Evolutionary conservation across 2,329 filamentous ascomycete species (phyloP).

Genomic region (Periconia digitata): DNA sequence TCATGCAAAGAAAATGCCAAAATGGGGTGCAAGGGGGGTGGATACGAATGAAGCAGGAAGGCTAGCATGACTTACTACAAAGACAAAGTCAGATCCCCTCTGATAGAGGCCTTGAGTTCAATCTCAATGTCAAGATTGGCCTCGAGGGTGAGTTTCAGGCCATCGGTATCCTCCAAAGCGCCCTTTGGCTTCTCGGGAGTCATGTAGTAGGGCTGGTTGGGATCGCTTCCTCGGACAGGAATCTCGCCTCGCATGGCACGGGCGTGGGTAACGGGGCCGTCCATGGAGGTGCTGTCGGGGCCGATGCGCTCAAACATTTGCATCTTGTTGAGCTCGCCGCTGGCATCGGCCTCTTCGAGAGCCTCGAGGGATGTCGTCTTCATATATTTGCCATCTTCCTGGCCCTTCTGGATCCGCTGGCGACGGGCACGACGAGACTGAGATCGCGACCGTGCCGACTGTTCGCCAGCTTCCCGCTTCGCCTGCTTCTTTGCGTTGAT

Average conservation of each 20-base stretch:
- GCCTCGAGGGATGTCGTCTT: constrained; percentile 52
- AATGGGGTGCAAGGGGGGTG: neutral
- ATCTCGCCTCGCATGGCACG: constrained; percentile 58
- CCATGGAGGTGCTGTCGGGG: constrained; percentile 58
- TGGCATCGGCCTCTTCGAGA: constrained; percentile 55
- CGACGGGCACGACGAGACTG: constrained; percentile 51
- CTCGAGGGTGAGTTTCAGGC: constrained; percentile 71
- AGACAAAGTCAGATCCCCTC: constrained; percentile 78
- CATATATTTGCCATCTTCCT: constrained; percentile 55
- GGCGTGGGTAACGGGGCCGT: constrained; percentile 58
- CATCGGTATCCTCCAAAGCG: constrained; percentile 59
- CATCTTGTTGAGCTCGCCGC: constrained; percentile 51
- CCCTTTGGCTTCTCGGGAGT: constrained; percentile 46
- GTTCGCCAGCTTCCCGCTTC: constrained; percentile 40
- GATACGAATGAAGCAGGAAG: constrained; percentile 1
- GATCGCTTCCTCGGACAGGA: constrained; percentile 55
- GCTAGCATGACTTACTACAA: constrained; percentile 64
- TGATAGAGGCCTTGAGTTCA: constrained; percentile 80
- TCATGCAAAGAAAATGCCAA: neutral
- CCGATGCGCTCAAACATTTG: constrained; percentile 59
- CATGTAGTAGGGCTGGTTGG: constrained; percentile 51
- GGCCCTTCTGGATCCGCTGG: constrained; percentile 48
- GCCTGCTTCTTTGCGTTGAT: constrained; percentile 45
- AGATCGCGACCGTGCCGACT: constrained; percentile 50
- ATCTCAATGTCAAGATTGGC: constrained; percentile 82